Evolutionary conservation across 2,329 filamentous ascomycete species (phyloP).

Genomic region (Knufia petricola): DNA sequence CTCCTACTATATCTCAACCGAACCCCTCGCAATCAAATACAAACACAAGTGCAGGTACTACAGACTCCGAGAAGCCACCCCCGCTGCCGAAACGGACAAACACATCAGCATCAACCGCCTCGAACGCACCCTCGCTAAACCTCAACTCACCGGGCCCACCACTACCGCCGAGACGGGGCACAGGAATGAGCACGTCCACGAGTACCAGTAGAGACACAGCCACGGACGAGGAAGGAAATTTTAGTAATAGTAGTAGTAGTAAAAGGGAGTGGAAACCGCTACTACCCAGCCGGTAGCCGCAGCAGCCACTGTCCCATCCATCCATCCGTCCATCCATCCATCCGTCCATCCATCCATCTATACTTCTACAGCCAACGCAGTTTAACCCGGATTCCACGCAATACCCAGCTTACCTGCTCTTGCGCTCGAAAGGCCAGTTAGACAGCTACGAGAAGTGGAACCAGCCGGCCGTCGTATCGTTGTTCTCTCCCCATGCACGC

Average conservation of each 20-base stretch:
- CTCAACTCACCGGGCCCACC: background rate
- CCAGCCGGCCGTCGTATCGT: no score
- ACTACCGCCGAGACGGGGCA: constrained; percentile 5
- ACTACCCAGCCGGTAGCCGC: constrained; percentile 6
- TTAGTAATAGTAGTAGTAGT: background rate
- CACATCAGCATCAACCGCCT: constrained; percentile 16
- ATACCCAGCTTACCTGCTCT: no score
- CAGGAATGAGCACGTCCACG: background rate
- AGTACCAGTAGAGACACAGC: background rate
- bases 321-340: no score
- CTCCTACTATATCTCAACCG: no score
- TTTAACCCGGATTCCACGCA: no score
- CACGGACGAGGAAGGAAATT: background rate
- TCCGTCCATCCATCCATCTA: no score
- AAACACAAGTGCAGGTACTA: no score
- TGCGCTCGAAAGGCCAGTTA: no score
- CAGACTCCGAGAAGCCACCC: constrained; percentile 13
- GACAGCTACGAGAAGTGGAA: no score
- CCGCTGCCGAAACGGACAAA: constrained; percentile 16
- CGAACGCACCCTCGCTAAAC: background rate
- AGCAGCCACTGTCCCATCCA: no score
- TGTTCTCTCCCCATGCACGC: no score
- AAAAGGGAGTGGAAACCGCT: constrained; percentile 5
- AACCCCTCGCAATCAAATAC: background rate
- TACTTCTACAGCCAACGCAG: no score